Evolutionary conservation across 306 rosid genomes (phyloP).

Genomic region (Lathyrus sativus): DNA sequence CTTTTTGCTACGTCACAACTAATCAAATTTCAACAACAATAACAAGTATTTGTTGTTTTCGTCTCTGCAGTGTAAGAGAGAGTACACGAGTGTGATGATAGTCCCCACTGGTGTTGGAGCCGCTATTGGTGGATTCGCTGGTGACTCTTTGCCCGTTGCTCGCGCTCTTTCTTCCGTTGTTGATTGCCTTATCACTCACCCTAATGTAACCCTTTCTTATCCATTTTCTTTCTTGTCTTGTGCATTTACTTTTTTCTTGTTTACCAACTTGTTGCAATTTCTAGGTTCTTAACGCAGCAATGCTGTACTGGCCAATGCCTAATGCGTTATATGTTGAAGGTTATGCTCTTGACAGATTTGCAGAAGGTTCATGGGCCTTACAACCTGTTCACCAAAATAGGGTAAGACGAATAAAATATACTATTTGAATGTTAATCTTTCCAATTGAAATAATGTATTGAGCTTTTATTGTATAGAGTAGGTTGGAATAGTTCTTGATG

Average conservation of each 20-base stretch:
- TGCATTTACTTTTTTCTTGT: neutral
- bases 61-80: conserved; percentile 57
- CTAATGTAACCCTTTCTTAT: conserved; percentile 53
- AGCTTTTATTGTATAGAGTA: conserved; percentile 37
- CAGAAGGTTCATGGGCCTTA: conserved; percentile 87
- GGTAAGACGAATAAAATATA: conserved; percentile 44
- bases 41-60: conserved; percentile 9
- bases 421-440: neutral
- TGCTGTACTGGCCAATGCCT: conserved; percentile 90
- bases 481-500: conserved; percentile 91
- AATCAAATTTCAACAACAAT: neutral
- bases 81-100: conserved; percentile 85
- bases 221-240: neutral
- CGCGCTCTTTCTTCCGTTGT: conserved; percentile 78
- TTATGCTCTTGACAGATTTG: conserved; percentile 85
- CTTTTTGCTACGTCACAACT: neutral
- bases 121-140: conserved; percentile 85
- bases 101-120: conserved; percentile 86
- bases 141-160: conserved; percentile 85
- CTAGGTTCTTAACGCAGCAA: conserved; percentile 93
- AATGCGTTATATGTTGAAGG: conserved; percentile 87
- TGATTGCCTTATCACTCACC: conserved; percentile 87
- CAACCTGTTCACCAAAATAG: conserved; percentile 83
- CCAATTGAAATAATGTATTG: conserved; percentile 1
- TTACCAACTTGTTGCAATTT: conserved; percentile 14